A percentile compares a stretch with the other conserved stretches of the same genome.
phyloP scores from a whole-genome alignment of 106 monocot genomes.

The Triglochin maritima region DNA sequence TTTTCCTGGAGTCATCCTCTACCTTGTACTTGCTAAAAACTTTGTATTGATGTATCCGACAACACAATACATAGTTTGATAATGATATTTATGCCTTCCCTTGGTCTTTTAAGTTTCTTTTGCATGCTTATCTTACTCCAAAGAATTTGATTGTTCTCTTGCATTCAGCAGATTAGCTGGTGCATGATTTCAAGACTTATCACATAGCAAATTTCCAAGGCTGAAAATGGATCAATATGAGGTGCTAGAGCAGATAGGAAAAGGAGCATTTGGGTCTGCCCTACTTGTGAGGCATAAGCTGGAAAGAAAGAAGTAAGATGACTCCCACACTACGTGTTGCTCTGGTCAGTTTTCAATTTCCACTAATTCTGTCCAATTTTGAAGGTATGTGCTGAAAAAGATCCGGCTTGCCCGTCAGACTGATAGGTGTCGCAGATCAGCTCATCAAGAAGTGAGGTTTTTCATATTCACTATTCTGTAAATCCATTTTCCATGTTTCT shows the following conservation, averaged over 20 bases:
- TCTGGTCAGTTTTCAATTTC: not conserved
- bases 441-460: constrained; percentile 66
- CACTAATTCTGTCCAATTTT: constrained; percentile 5
- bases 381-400: constrained; percentile 98
- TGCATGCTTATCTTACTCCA: too few relatives aligned
- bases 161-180: too few relatives aligned
- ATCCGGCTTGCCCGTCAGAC: constrained; percentile 96
- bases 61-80: too few relatives aligned
- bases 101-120: too few relatives aligned
- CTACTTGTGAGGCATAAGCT: constrained; percentile 80
- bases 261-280: constrained; percentile 94
- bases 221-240: constrained; percentile 85
- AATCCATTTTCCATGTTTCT: not conserved
- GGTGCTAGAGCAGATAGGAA: constrained; percentile 98
- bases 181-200: too few relatives aligned
- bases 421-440: constrained; percentile 73
- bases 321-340: too few relatives aligned
- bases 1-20: too few relatives aligned
- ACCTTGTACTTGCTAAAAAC: too few relatives aligned
- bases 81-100: too few relatives aligned
- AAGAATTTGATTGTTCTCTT: too few relatives aligned
- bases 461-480: not conserved
- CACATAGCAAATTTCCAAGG: not conserved
- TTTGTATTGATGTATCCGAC: too few relatives aligned
- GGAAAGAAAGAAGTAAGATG: constrained; percentile 22